Base-by-base conservation (phyloP, 2,329 filamentous ascomycete genomes). In the Aspergillus brasiliensis region DNA sequence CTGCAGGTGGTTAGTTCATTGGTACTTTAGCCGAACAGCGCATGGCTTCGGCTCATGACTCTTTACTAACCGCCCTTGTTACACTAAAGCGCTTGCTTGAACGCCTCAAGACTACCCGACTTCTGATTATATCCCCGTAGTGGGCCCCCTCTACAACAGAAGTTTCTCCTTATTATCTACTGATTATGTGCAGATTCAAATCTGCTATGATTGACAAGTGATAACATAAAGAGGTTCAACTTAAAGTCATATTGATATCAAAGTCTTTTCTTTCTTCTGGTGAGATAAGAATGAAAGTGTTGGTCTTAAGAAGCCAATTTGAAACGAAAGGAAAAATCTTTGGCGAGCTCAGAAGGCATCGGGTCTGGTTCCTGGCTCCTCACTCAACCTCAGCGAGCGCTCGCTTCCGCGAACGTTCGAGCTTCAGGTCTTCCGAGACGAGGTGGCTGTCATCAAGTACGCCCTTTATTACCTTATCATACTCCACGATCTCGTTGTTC, bases 401-500 rank as follows among this genome's bases (percentile, higher is more conserved):
- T 5, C 67, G 62, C 63, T 73, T 75, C 25, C 65, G 70, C 13
- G 62, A 68, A 13, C 68, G 66, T 38, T 64, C 47, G 31, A 65
- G 55, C 58, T 71, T 73, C 48, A 75, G 70, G 37, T 77, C 73
- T n/a, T 74, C 71, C 7, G 74, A 77, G 28, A 76, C 48, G 47
- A 78, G 57, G 57, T 77, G 74, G 47, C 68, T 72, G 47, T 76
- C 70, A 51, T 74, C 75, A 49, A 71, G 65, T 37, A 72, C 67
- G 1, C 77, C 77, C 48, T 70, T 73, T 13, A 67, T 68, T 46
- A 80, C 77, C 54, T 73, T 68, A 11, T 76, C 72, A 25, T 79
- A 76, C 3, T 76, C 71, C n/a, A 79, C 71, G 17, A 79, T 73
- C 57, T 78, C 73, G 17, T 66, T 69, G 51, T 77, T 69, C 76